A percentile compares a stretch with the other conserved stretches of the same genome.
phyloP scores from a whole-genome alignment of 1,284 basidiomycete species.

The Tylopilus orsonianus region DNA sequence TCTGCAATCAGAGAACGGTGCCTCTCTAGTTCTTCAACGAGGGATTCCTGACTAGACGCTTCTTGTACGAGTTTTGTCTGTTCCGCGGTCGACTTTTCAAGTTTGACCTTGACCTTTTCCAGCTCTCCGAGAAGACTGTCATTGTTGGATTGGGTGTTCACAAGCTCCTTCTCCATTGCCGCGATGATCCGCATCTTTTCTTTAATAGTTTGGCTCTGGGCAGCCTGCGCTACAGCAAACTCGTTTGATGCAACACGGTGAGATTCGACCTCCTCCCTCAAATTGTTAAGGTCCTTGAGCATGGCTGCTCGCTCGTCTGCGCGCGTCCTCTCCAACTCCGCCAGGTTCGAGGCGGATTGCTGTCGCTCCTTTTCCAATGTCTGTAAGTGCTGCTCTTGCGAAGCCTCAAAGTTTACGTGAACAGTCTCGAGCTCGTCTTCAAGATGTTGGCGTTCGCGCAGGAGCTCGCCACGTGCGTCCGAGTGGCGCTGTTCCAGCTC shows the following conservation, averaged over 20 bases:
- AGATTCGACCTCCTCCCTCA: conserved; percentile 61
- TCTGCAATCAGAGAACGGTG: conserved; percentile 75
- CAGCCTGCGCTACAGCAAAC: conserved; percentile 44
- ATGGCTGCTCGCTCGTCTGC: conserved; percentile 40
- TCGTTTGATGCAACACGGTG: conserved; percentile 63
- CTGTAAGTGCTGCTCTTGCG: conserved; percentile 21
- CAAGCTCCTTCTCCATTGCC: conserved; percentile 50
- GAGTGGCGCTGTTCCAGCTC: conserved; percentile 38
- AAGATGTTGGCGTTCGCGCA: conserved; percentile 26
- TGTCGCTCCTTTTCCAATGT: conserved; percentile 37
- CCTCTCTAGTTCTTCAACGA: conserved; percentile 71
- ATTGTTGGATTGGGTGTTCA: conserved; percentile 47
- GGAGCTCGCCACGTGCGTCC: conserved; percentile 32
- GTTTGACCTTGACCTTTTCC: conserved; percentile 55
- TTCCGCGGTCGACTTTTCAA: conserved; percentile 56
- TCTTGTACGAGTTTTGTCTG: conserved; percentile 67
- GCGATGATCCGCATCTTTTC: conserved; percentile 51
- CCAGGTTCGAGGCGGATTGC: conserved; percentile 30
- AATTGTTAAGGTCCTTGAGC: conserved; percentile 51
- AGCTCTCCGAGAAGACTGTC: conserved; percentile 55
- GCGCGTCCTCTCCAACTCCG: conserved; percentile 38
- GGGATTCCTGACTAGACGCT: conserved; percentile 69
- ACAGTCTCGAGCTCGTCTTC: conserved; percentile 28
- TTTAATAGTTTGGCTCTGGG: conserved; percentile 51
- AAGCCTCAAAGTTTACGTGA: conserved; percentile 15